These are phyloP conservation scores for Rhinocladiella similis DNA, from an alignment of 2,329 filamentous ascomycete genomes.

Conservation along the genomic window DNA sequence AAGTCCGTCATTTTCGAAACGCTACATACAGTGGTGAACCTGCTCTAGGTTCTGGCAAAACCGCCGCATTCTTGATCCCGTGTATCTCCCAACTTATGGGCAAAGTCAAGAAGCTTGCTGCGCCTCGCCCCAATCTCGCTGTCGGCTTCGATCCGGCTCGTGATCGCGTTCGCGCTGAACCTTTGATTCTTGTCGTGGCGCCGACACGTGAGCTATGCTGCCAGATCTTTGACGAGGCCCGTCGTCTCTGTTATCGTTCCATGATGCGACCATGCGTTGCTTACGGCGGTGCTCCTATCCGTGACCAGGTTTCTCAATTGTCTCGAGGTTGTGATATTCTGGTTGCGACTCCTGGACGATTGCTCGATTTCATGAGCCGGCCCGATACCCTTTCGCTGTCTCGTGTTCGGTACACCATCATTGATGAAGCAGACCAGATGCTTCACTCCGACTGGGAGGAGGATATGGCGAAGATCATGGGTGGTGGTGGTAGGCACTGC, in stretches of 20 bases:
- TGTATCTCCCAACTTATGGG: conserved; percentile 92
- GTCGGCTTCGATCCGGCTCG: conserved; percentile 53
- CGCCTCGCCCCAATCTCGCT: conserved; percentile 67
- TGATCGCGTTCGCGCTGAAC: conserved; percentile 71
- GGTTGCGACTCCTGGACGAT: conserved; percentile 82
- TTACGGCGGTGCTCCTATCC: conserved; percentile 79
- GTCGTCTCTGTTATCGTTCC: conserved; percentile 88
- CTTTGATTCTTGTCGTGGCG: conserved; percentile 79
- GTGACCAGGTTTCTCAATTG: conserved; percentile 70
- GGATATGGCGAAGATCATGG: conserved; percentile 73
- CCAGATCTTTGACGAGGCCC: conserved; percentile 93
- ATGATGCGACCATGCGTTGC: conserved; percentile 90
- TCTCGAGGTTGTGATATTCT: conserved; percentile 84
- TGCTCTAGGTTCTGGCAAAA: conserved; percentile 84
- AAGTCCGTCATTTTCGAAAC: conserved; percentile 34
- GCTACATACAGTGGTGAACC: not conserved
- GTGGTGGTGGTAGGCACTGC: conserved; percentile 69
- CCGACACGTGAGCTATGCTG: conserved; percentile 88
- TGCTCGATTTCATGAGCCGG: conserved; percentile 76
- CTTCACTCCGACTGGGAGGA: conserved; percentile 75
- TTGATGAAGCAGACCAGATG: conserved; percentile 96
- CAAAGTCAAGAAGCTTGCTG: conserved; percentile 85
- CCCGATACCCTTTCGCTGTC: conserved; percentile 68
- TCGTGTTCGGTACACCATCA: conserved; percentile 74
- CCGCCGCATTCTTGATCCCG: conserved; percentile 86